phyloP scores from a whole-genome alignment of 2,329 filamentous ascomycete species.

The Fonsecaea multimorphosa region DNA sequence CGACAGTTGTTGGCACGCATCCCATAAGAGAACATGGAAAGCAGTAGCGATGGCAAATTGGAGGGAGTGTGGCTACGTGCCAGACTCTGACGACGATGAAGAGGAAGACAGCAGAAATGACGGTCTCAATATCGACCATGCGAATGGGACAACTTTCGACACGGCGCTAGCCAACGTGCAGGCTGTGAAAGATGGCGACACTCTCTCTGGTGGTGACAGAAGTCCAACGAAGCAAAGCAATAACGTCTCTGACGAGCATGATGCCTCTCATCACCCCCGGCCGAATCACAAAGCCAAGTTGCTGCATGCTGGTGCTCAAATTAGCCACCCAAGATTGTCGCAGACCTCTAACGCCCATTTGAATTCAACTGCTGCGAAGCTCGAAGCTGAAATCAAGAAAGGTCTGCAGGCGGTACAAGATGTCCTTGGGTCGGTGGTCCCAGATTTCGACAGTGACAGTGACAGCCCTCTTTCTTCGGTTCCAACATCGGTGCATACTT shows the following conservation, averaged over 20 bases:
- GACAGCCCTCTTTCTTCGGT: constrained; percentile 37
- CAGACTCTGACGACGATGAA: constrained; percentile 58
- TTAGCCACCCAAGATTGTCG: not conserved
- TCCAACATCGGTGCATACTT: constrained; percentile 22
- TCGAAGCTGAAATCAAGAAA: constrained; percentile 29
- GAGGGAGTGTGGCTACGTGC: constrained; percentile 59
- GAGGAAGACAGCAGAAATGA: constrained; percentile 52
- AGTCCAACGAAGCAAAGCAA: constrained; percentile 27
- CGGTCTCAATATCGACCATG: constrained; percentile 38
- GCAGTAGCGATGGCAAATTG: constrained; percentile 44
- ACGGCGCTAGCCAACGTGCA: not conserved
- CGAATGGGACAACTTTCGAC: constrained; percentile 1
- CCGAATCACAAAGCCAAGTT: not conserved
- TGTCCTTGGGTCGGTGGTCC: constrained; percentile 19
- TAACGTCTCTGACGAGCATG: not conserved
- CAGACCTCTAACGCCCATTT: not conserved
- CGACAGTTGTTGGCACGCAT: not conserved
- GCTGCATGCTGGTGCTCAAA: not conserved
- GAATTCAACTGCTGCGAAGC: constrained; percentile 21
- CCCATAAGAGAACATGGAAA: constrained; percentile 31
- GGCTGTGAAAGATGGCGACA: constrained; percentile 14
- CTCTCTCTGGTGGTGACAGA: not conserved
- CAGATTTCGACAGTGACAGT: constrained; percentile 18
- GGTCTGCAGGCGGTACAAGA: constrained; percentile 28
- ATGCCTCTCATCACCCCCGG: not conserved